Evolutionary conservation across 345 rosid species (phyloP).

Genomic region (Pugionium cornutum): DNA sequence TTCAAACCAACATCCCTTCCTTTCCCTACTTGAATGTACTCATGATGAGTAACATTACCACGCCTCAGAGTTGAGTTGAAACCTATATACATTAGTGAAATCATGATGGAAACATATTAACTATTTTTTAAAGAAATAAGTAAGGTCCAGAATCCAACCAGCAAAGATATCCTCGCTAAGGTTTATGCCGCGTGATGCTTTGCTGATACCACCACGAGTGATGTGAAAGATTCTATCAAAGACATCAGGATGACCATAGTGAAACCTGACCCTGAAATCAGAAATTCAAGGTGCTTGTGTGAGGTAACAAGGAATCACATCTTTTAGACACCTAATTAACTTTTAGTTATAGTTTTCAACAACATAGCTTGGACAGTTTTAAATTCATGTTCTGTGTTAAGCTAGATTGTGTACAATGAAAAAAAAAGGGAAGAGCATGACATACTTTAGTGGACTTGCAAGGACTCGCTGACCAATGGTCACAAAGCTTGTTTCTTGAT

Average conservation of each 20-base stretch:
- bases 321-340: background rate
- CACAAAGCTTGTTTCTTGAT: constrained; percentile 95
- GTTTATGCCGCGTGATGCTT: constrained; percentile 92
- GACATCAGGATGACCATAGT: constrained; percentile 96
- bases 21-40: constrained; percentile 99
- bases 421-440: constrained; percentile 11
- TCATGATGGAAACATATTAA: constrained; percentile 16
- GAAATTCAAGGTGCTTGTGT: constrained; percentile 14
- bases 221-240: constrained; percentile 93
- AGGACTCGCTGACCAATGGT: constrained; percentile 98
- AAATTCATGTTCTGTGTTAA: constrained; percentile 13
- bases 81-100: constrained; percentile 48
- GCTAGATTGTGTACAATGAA: constrained; percentile 4
- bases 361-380: background rate
- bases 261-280: constrained; percentile 82
- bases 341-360: constrained; percentile 1
- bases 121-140: background rate
- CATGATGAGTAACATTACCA: constrained; percentile 97
- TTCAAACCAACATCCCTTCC: constrained; percentile 98
- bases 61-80: constrained; percentile 90
- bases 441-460: constrained; percentile 93
- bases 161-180: constrained; percentile 99
- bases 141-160: constrained; percentile 49
- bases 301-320: constrained; percentile 8
- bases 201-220: constrained; percentile 96